Conservation (phyloP, 257 asterid species). For the Gentiana dahurica region DNA sequence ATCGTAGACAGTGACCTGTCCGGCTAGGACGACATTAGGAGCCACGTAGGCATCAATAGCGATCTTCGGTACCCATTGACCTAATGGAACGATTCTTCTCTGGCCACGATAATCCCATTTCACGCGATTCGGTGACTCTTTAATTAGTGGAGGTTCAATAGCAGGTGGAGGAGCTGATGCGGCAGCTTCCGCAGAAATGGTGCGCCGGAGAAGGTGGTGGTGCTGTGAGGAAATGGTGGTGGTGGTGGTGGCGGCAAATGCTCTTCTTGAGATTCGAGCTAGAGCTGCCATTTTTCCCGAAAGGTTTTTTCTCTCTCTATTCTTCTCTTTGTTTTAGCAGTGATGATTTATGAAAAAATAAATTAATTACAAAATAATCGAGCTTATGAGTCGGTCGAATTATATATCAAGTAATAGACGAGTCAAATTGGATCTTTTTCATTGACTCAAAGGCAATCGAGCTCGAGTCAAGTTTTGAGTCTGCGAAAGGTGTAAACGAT, state of each 20-base stretch:
- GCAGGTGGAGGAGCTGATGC: constrained; percentile 13
- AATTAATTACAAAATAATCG: no score
- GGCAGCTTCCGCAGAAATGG: constrained; percentile 39
- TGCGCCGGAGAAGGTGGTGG: constrained; percentile 22
- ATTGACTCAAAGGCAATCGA: no score
- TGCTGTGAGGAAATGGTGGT: background rate
- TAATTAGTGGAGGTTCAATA: constrained; percentile 22
- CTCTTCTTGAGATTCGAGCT: constrained; percentile 49
- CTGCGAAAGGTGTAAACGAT: no score
- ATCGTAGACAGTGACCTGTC: constrained; percentile 82
- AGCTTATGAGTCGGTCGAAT: no score
- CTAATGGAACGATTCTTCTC: constrained; percentile 63
- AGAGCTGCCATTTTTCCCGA: constrained; percentile 48
- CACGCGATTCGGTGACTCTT: constrained; percentile 61
- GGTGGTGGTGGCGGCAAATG: constrained; percentile 25
- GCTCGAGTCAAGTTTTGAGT: no score
- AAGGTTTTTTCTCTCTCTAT: no score
- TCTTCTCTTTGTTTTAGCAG: no score
- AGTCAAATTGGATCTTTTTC: no score
- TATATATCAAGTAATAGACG: no score
- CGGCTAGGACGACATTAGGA: constrained; percentile 84
- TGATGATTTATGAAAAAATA: no score
- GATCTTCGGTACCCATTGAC: constrained; percentile 81
- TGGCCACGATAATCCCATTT: constrained; percentile 94
- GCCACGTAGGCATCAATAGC: constrained; percentile 97